phyloP scores from a whole-genome alignment of 495 filamentous ascomycete species.

The Cercophora sp. region DNA sequence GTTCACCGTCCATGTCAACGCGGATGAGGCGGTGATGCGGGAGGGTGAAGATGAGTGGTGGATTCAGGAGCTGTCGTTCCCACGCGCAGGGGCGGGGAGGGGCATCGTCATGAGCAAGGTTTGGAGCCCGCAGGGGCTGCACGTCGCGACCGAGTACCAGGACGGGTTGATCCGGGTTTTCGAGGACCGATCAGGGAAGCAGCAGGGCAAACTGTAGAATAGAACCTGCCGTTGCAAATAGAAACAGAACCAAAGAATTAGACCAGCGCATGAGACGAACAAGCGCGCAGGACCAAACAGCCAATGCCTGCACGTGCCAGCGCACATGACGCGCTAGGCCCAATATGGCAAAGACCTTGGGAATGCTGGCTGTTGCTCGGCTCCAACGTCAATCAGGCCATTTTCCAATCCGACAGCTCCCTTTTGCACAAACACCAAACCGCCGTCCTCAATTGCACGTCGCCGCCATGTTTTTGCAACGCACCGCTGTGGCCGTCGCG shows the following conservation, averaged over 20 bases:
- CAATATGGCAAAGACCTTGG: slow-evolving; percentile 19
- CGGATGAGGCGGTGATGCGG: slow-evolving; percentile 37
- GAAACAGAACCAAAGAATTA: background rate
- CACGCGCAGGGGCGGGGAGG: slow-evolving; percentile 52
- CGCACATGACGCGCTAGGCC: slow-evolving; percentile 20
- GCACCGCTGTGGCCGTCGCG: slow-evolving; percentile 67
- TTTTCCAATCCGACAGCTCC: slow-evolving; percentile 21
- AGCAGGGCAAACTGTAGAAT: no score
- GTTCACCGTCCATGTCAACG: slow-evolving; percentile 58
- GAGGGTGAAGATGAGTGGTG: slow-evolving; percentile 56
- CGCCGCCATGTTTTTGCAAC: slow-evolving; percentile 75
- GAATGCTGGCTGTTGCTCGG: slow-evolving; percentile 16
- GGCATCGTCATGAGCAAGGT: slow-evolving; percentile 60
- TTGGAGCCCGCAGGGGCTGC: slow-evolving; percentile 58
- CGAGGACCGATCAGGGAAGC: slow-evolving; percentile 12
- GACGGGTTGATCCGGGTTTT: slow-evolving; percentile 48
- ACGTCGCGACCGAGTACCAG: slow-evolving; percentile 61
- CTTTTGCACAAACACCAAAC: slow-evolving; percentile 11
- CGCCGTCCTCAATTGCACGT: slow-evolving; percentile 22
- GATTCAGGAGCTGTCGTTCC: slow-evolving; percentile 61
- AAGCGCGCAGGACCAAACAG: background rate
- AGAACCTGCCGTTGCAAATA: background rate
- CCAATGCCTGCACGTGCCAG: slow-evolving; percentile 15
- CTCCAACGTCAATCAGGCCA: slow-evolving; percentile 27
- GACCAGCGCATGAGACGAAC: background rate